phyloP scores from a whole-genome alignment of 352 stramenopile species.

The Phytophthora macrochlamydospora region DNA sequence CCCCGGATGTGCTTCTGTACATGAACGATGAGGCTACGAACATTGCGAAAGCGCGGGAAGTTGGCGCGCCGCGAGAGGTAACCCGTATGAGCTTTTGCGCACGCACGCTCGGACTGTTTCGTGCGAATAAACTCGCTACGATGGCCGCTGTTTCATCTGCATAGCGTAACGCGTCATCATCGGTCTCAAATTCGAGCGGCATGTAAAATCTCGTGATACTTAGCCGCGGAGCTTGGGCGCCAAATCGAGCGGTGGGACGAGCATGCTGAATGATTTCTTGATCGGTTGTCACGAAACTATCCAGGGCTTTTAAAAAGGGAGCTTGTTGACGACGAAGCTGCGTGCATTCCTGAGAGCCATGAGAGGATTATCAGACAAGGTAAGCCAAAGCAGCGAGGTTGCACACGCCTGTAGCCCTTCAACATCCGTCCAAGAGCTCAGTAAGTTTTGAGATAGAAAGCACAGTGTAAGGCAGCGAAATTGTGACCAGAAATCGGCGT shows the following conservation, averaged over 20 bases:
- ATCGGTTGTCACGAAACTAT: slow-evolving; percentile 69
- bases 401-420: slow-evolving; percentile 49
- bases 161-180: slow-evolving; percentile 45
- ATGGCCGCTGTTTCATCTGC: slow-evolving; percentile 30
- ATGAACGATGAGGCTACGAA: slow-evolving; percentile 55
- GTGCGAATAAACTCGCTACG: slow-evolving; percentile 33
- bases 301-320: slow-evolving; percentile 65
- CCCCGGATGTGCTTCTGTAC: slow-evolving; percentile 66
- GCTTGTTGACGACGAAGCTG: slow-evolving; percentile 72
- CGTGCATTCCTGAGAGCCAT: slow-evolving; percentile 58
- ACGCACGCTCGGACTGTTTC: slow-evolving; percentile 52
- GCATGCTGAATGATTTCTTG: slow-evolving; percentile 61
- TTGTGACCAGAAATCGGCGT: slow-evolving; percentile 50
- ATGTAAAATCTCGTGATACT: slow-evolving; percentile 42
- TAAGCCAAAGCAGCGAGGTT: slow-evolving; percentile 59
- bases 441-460: slow-evolving; percentile 63
- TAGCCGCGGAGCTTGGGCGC: slow-evolving; percentile 35
- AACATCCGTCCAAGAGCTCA: slow-evolving; percentile 57
- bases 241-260: slow-evolving; percentile 41
- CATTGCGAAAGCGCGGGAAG: slow-evolving; percentile 44
- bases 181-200: slow-evolving; percentile 54
- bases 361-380: slow-evolving; percentile 63
- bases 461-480: slow-evolving; percentile 57
- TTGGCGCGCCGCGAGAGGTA: slow-evolving; percentile 50
- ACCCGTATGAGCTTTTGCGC: slow-evolving; percentile 44